Evolutionary conservation across 495 filamentous ascomycete genomes (phyloP), one percentile per base, ranked within the genome.

Genomic region (Aspergillus indologenus): DNA sequence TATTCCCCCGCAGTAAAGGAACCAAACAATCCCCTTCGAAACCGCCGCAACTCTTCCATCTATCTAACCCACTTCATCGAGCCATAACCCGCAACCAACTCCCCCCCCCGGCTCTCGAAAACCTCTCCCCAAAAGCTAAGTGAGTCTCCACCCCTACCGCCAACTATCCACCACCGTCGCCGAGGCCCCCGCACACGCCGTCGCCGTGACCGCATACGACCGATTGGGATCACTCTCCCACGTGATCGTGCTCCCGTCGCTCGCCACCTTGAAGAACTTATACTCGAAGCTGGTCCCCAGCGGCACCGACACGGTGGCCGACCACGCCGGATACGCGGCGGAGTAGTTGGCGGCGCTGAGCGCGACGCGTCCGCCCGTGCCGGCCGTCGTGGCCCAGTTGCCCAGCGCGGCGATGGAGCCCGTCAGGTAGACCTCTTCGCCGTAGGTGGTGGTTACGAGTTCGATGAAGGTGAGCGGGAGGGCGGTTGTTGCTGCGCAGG

Each of bases 151-250:
- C 4, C 6, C 22, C 17, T 45, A 68, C 58, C 60, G 53, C 65
- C 65, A 68, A 3, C 54, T 61, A 48, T 57, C 53, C 46, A 21
- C 44, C 29, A 59, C 54, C 18, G 52, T 57, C 18, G 22, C 56
- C 46, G 59, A 40, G 8, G 52, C 18, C 15, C 52, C 45, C 29
- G 18, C 43, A 70, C 83, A 83, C 17, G 68, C 71, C n/a, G 22
- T 17, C 23, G 50, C 56, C 0, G 81, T 68, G 22, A 87, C 81
- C 0, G 77, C 81, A 62, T 75, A 85, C 18, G 62, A 68, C 47
- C 79, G 74, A 63, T 90, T 87, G 0, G 82, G 78, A 63, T 84
- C 85, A 40, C 75, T 70, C 71, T 88, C 84, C 85, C 85, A 87
- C 21, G 61, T 71, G 4, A 87, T 69, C 7, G 34, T 40, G 9